phyloP scores from a whole-genome alignment of 768 basidiomycete genomes.

The Mycena crocata region DNA sequence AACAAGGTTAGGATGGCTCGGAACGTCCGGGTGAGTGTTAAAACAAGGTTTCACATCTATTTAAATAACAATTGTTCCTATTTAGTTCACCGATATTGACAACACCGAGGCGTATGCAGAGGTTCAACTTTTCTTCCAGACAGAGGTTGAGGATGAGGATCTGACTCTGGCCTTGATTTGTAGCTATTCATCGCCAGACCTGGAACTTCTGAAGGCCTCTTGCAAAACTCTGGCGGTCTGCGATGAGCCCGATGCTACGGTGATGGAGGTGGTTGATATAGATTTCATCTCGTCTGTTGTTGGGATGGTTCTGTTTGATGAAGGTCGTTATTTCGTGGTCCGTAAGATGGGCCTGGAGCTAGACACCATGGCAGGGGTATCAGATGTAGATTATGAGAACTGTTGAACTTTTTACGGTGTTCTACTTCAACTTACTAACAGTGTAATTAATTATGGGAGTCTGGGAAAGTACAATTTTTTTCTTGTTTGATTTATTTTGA shows the following conservation, averaged over 20 bases:
- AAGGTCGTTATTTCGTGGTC: conserved; percentile 10
- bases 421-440: neutral
- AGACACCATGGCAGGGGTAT: neutral
- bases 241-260: neutral
- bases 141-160: conserved; percentile 22
- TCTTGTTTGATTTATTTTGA: no score
- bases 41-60: neutral
- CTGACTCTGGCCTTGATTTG: conserved; percentile 17
- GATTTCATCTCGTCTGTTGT: conserved; percentile 25
- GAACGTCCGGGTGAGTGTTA: conserved; percentile 14
- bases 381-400: neutral
- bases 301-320: conserved; percentile 28
- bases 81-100: neutral
- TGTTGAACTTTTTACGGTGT: neutral
- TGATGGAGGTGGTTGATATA: conserved; percentile 28
- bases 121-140: conserved; percentile 33
- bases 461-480: no score
- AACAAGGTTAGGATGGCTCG: conserved; percentile 23
- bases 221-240: conserved; percentile 16
- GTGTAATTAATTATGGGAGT: neutral
- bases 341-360: conserved; percentile 23
- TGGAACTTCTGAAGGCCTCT: conserved; percentile 17
- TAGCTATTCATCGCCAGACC: conserved; percentile 12
- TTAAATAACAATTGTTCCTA: neutral
- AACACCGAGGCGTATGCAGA: conserved; percentile 13